phyloP scores from a whole-genome alignment of 2,329 filamentous ascomycete genomes.

The Ophiocordyceps camponoti-rufipedis region DNA sequence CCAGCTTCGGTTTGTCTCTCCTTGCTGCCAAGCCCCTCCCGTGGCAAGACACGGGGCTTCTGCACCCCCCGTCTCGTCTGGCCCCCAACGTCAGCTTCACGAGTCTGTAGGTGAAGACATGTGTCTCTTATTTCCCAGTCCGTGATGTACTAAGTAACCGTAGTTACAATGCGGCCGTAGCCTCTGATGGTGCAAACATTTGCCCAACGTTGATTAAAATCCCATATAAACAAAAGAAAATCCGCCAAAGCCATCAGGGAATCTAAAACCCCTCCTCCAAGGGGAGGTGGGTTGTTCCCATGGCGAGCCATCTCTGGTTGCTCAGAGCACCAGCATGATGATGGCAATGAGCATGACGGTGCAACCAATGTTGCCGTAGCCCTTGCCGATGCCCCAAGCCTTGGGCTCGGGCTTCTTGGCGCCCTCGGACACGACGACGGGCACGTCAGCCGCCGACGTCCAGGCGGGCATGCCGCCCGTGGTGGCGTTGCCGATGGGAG shows the following conservation, averaged over 20 bases:
- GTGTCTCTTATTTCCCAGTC: not conserved
- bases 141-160: not conserved
- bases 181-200: not conserved
- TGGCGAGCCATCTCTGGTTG: not conserved
- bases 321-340: constrained; percentile 15
- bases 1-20: not conserved
- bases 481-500: constrained; percentile 12
- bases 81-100: not conserved
- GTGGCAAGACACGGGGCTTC: not conserved
- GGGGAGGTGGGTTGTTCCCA: not conserved
- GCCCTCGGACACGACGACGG: constrained; percentile 14
- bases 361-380: constrained; percentile 15
- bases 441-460: constrained; percentile 7
- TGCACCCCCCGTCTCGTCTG: not conserved
- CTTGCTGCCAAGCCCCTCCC: not conserved
- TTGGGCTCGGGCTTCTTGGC: constrained; percentile 14
- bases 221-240: not conserved
- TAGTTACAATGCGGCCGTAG: not conserved
- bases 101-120: not conserved
- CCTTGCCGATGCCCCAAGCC: constrained; percentile 11
- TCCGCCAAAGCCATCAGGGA: not conserved
- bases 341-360: constrained; percentile 17
- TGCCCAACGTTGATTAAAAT: not conserved
- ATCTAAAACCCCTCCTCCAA: not conserved
- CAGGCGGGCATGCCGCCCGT: constrained; percentile 7